Evolutionary conservation across 2,329 filamentous ascomycete species (phyloP).

Genomic region (Colletotrichum neosansevieriae): DNA sequence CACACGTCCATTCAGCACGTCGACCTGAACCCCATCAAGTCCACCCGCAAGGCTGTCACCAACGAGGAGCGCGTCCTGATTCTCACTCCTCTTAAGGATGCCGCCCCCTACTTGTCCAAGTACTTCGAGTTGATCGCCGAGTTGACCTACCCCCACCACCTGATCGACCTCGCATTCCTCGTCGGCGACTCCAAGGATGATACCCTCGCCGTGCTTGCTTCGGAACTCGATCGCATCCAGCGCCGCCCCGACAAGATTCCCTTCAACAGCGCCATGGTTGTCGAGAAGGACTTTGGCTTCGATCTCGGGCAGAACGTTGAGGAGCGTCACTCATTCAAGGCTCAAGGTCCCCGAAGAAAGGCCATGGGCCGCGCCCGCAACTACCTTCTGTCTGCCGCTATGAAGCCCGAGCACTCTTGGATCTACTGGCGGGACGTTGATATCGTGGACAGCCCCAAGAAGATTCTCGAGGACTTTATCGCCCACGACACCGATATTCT

Average conservation of each 20-base stretch:
- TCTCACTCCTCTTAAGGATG: conserved; percentile 92
- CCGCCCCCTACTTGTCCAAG: conserved; percentile 82
- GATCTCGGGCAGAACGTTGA: conserved; percentile 82
- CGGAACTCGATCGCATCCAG: conserved; percentile 90
- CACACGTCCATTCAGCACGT: conserved; percentile 81
- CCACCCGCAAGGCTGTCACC: conserved; percentile 79
- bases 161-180: conserved; percentile 95
- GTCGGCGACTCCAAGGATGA: conserved; percentile 94
- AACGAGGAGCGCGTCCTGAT: conserved; percentile 93
- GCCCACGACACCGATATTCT: conserved; percentile 93
- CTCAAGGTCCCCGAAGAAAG: conserved; percentile 90
- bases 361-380: conserved; percentile 92
- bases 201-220: conserved; percentile 85
- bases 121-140: conserved; percentile 94
- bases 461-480: conserved; percentile 94
- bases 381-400: conserved; percentile 84
- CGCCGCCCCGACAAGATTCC: conserved; percentile 82
- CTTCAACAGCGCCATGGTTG: conserved; percentile 85
- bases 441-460: conserved; percentile 88
- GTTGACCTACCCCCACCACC: conserved; percentile 91
- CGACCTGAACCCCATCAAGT: conserved; percentile 86
- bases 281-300: conserved; percentile 92
- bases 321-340: conserved; percentile 86
- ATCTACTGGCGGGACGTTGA: conserved; percentile 99
- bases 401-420: conserved; percentile 97